phyloP scores from a whole-genome alignment of 2,329 filamentous ascomycete genomes.

The Fusarium sp. region DNA sequence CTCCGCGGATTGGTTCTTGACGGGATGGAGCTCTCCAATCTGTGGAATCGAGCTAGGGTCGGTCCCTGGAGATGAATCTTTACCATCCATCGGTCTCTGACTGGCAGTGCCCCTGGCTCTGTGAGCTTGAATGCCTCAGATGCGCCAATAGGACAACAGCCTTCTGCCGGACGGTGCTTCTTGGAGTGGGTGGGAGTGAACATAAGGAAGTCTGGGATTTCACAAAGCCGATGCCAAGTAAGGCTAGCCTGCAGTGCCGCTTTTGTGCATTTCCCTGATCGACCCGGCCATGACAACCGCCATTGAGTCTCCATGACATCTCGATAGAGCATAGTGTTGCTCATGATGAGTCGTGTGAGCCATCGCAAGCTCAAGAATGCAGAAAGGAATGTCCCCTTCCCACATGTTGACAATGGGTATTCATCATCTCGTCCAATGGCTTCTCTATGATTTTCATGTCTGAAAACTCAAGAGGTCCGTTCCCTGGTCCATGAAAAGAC shows the following conservation, averaged over 20 bases:
- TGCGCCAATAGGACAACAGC: conserved; percentile 21
- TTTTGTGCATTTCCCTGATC: not conserved
- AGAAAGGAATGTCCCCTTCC: not conserved
- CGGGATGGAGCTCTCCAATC: conserved; percentile 20
- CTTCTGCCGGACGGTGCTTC: not conserved
- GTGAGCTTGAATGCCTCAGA: conserved; percentile 11
- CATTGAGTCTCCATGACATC: not conserved
- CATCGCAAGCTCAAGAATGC: not conserved
- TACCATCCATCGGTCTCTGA: conserved; percentile 14
- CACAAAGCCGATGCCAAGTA: not conserved
- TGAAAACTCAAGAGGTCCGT: not conserved
- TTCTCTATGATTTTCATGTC: conserved; percentile 3
- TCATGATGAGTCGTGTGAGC: not conserved
- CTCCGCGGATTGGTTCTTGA: conserved; percentile 9
- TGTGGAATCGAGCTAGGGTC: conserved; percentile 28
- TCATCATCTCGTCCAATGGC: conserved; percentile 1
- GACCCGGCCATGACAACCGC: not conserved
- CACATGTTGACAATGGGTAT: not conserved
- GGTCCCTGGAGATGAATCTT: conserved; percentile 29
- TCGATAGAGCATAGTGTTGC: not conserved
- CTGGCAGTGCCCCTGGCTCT: conserved; percentile 31
- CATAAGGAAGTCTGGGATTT: conserved; percentile 15
- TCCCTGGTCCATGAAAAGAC: conserved; percentile 1
- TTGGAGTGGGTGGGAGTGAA: conserved; percentile 19
- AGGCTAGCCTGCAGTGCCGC: conserved; percentile 7